Conservation (phyloP, 2,329 filamentous ascomycete genomes). For the Atkinsonella texensis region DNA sequence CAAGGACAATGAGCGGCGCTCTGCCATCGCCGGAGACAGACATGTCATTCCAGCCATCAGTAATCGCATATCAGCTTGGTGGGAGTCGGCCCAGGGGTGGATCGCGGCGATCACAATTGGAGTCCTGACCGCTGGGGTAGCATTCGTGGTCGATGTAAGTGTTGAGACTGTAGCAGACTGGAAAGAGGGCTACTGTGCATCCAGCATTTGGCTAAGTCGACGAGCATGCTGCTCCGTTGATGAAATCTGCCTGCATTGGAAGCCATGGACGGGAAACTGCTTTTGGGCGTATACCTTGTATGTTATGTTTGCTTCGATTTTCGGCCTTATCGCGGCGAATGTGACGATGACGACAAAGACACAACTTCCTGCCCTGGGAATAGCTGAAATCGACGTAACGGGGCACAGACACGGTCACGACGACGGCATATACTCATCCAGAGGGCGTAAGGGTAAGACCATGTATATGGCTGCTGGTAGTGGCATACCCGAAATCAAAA, state of each 20-base stretch:
- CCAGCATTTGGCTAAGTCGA: conserved; percentile 30
- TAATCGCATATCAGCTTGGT: conserved; percentile 9
- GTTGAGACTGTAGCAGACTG: conserved; percentile 43
- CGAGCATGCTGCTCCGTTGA: conserved; percentile 35
- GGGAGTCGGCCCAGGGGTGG: conserved; percentile 43
- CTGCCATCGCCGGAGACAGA: neutral
- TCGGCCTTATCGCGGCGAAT: conserved; percentile 14
- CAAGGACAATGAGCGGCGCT: conserved; percentile 42
- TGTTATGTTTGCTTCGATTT: conserved; percentile 13
- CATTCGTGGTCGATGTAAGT: conserved; percentile 41
- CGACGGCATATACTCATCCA: conserved; percentile 8
- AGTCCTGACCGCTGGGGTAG: conserved; percentile 40
- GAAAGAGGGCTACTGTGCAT: conserved; percentile 43
- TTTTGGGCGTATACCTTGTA: conserved; percentile 14
- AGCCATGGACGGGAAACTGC: conserved; percentile 26
- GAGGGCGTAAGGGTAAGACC: conserved; percentile 25
- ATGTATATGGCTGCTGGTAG: conserved; percentile 49
- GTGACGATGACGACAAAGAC: conserved; percentile 26
- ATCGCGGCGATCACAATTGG: conserved; percentile 42
- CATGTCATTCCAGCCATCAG: no score
- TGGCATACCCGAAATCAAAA: conserved; percentile 52
- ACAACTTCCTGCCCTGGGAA: conserved; percentile 21
- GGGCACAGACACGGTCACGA: conserved; percentile 1
- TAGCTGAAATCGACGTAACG: conserved; percentile 18
- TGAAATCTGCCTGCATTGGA: conserved; percentile 25